phyloP scores from a whole-genome alignment of 2,329 filamentous ascomycete species.

The Aspergillus versicolor region DNA sequence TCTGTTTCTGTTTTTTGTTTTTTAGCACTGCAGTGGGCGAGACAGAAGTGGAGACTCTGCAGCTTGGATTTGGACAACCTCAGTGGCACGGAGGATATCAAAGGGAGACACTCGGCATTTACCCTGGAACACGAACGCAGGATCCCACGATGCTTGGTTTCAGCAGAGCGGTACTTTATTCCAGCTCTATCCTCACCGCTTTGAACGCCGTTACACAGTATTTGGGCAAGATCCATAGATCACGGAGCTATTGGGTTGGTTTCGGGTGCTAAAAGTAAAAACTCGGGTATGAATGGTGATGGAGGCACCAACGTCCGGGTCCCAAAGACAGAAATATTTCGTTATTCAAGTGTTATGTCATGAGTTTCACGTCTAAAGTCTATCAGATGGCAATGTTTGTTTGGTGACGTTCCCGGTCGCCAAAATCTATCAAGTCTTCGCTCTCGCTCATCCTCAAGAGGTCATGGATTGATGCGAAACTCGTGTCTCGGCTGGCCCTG shows the following conservation, averaged over 20 bases:
- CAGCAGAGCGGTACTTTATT: not conserved
- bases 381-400: not conserved
- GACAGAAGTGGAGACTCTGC: conserved; percentile 6
- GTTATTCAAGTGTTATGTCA: not conserved
- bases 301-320: not conserved
- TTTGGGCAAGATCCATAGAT: not conserved
- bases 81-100: conserved; percentile 3
- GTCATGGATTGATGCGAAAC: conserved; percentile 53
- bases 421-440: not conserved
- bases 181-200: not conserved
- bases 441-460: not conserved
- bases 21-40: not conserved
- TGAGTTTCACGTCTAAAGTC: not conserved
- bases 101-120: not conserved
- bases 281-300: not conserved
- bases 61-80: not conserved
- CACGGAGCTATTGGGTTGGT: conserved; percentile 1
- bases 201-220: conserved; percentile 2
- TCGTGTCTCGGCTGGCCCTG: conserved; percentile 63
- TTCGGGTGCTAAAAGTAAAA: not conserved
- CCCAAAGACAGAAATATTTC: not conserved
- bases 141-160: not conserved
- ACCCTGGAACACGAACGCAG: not conserved
- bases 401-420: not conserved
- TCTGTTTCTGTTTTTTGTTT: not conserved